Base-by-base conservation (phyloP, 2,329 filamentous ascomycete species). In the Ceratocystis albifundus region DNA sequence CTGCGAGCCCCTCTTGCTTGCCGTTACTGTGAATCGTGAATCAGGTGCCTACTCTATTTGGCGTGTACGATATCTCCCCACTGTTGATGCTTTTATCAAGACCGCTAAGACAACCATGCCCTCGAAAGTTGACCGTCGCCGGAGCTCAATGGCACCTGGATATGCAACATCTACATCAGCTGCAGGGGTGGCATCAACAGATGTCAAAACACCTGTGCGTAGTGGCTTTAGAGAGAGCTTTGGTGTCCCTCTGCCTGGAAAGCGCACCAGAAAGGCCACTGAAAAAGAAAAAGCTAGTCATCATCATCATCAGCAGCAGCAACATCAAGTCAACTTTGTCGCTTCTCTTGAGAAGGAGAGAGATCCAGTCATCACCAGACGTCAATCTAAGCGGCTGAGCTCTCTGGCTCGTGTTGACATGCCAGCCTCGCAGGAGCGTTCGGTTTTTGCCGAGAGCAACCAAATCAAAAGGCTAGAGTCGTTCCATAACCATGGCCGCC, bases 321-420 rank as follows among this genome's bases (percentile, higher is more conserved):
- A 66, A 25, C 53, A 65, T 7, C 73, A 68, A 50, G 44, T 84
- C 53, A 86, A 89, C 69, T 78, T 90, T 55, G 67, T 68, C 55
- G 82, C 87, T 2, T 84, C 87, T 0, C 76, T 93, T n/a, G 88
- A 89, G 66, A 82, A 88, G 53, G 88, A 90, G 66, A 81, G 81
- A 64, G 78, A 82, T 66, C 79, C 77, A 10, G 78, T 80, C 17
- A 78, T 79, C 12, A 80, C 80, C 0, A 77, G 84, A 64, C 79
- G 84, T 68, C 84, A 84, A 69, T 87, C 84, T 20, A 85, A 94
- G 55, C 84, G 94, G 63, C 88, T 97, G 30, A 99, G 94, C 77
- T 97, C 93, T 17, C 83, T 96, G 65, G 92, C 92, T 17, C 83
- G 93, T 71, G 88, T 89, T 41, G 93, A 96, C 73, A 78, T 96